Conservation (phyloP, 2,329 filamentous ascomycete species). For the Ceratocystis colombiana region DNA sequence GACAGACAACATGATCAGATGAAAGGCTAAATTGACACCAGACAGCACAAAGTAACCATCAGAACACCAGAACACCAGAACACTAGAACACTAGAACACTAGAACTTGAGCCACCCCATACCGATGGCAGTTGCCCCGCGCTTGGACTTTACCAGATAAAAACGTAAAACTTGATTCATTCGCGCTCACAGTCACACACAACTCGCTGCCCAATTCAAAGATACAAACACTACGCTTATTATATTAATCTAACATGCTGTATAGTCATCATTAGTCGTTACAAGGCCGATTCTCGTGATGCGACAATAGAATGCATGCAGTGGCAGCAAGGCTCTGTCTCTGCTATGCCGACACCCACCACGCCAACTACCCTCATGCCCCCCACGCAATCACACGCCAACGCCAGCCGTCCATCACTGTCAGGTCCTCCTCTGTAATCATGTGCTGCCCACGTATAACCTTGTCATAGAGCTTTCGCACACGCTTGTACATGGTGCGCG, state of each 20-base stretch:
- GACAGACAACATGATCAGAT: too few relatives aligned
- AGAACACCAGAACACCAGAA: too few relatives aligned
- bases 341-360: neutral
- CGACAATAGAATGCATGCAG: neutral
- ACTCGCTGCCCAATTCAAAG: neutral
- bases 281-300: neutral
- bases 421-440: slow-evolving; percentile 42
- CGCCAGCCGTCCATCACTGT: slow-evolving; percentile 45
- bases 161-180: too few relatives aligned
- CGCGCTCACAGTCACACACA: too few relatives aligned
- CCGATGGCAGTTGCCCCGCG: too few relatives aligned
- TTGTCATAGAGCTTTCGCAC: slow-evolving; percentile 29
- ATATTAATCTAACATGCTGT: slow-evolving; percentile 12
- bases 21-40: too few relatives aligned
- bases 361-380: slow-evolving; percentile 14
- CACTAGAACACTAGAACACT: too few relatives aligned
- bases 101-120: too few relatives aligned
- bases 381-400: slow-evolving; percentile 46
- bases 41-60: too few relatives aligned
- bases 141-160: too few relatives aligned
- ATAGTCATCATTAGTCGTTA: slow-evolving; percentile 15
- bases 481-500: slow-evolving; percentile 41
- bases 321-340: neutral
- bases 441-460: slow-evolving; percentile 29
- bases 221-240: slow-evolving; percentile 9